phyloP scores from a whole-genome alignment of 352 stramenopile species.

The Phytophthora rubi region DNA sequence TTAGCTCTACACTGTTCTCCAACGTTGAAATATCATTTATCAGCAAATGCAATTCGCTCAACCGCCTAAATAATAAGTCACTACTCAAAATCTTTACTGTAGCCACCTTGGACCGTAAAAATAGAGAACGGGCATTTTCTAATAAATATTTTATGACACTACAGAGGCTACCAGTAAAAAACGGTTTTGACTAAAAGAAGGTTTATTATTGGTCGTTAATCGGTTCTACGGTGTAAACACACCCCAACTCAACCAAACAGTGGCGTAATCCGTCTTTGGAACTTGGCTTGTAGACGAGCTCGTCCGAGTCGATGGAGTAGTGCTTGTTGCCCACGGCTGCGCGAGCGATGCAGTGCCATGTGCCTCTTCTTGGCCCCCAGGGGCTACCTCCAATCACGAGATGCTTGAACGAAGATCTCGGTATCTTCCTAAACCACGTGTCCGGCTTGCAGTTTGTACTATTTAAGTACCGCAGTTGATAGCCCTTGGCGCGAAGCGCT shows the following conservation, averaged over 20 bases:
- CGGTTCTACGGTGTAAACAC: neutral
- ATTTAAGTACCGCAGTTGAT: no score
- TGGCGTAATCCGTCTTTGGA: neutral
- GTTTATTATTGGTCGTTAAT: neutral
- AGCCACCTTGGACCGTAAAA: neutral
- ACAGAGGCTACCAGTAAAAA: neutral
- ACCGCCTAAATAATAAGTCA: neutral
- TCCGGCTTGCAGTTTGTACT: no score
- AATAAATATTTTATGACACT: neutral
- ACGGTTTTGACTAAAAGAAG: neutral
- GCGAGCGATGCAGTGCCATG: no score
- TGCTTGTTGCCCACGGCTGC: no score
- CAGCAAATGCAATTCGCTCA: neutral
- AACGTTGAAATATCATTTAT: neutral
- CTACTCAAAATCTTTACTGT: neutral
- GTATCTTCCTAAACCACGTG: no score
- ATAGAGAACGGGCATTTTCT: neutral
- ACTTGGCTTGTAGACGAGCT: slow-evolving; percentile 1
- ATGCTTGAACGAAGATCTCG: no score
- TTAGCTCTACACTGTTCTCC: neutral
- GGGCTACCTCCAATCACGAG: no score
- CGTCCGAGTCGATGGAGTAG: no score
- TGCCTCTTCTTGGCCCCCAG: no score
- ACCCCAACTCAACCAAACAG: neutral
- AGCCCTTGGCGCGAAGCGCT: no score